These are phyloP conservation scores for Camellia sinensis DNA, from an alignment of 148 eudicot species.

Conservation along the genomic window DNA sequence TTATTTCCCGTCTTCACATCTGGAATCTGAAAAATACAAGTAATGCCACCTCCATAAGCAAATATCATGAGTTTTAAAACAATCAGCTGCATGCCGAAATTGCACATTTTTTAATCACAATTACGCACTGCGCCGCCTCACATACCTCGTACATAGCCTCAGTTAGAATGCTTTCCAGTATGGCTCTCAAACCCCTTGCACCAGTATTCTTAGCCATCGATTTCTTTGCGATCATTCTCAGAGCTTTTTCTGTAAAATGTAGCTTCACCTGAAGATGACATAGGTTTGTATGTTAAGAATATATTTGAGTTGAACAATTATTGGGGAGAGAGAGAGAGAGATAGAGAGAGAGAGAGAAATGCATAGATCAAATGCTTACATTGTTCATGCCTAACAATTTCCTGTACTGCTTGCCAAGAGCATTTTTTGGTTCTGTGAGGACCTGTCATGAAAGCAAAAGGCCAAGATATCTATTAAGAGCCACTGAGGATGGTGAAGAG, in stretches of 20 bases:
- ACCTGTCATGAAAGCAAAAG: slow-evolving; percentile 44
- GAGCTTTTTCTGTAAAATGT: slow-evolving; percentile 45
- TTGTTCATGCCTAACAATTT: slow-evolving; percentile 87
- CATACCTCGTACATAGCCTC: slow-evolving; percentile 62
- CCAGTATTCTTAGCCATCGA: slow-evolving; percentile 58
- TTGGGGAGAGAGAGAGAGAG: not conserved
- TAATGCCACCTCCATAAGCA: not conserved
- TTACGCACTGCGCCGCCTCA: not conserved
- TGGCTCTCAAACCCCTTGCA: slow-evolving; percentile 59
- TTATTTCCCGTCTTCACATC: slow-evolving; percentile 44
- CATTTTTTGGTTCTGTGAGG: slow-evolving; percentile 87
- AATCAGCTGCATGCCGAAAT: not conserved
- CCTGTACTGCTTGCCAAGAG: slow-evolving; percentile 91
- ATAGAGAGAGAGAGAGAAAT: not conserved
- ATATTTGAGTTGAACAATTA: not conserved
- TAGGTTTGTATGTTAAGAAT: slow-evolving; percentile 6
- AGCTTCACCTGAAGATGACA: slow-evolving; percentile 44
- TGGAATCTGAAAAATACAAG: slow-evolving; percentile 39
- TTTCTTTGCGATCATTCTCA: slow-evolving; percentile 45
- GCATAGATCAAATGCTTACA: slow-evolving; percentile 43
- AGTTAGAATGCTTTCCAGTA: slow-evolving; percentile 50
- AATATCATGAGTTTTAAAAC: not conserved
- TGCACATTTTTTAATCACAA: not conserved
- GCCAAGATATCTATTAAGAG: not conserved
- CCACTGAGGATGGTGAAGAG: not conserved